Conservation (phyloP, 768 basidiomycete species). For the Tulasnella sp. region DNA sequence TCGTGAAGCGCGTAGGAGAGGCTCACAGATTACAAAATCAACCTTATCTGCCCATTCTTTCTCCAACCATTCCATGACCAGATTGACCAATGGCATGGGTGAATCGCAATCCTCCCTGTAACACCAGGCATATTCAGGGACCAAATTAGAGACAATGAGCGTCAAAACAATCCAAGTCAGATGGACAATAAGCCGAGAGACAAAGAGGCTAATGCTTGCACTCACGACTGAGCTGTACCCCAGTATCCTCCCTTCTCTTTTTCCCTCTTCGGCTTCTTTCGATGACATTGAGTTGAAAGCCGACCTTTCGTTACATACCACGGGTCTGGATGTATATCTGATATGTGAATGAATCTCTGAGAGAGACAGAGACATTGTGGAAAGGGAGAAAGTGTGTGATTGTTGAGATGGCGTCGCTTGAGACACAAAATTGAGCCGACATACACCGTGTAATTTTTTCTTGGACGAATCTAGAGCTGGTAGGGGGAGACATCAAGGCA, state of each 20-base stretch:
- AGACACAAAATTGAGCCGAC: no score
- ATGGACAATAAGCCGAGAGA: not conserved
- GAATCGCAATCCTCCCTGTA: slow-evolving; percentile 60
- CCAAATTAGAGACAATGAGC: not conserved
- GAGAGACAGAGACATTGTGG: no score
- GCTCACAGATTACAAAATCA: slow-evolving; percentile 81
- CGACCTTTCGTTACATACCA: slow-evolving; percentile 43
- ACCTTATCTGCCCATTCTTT: slow-evolving; percentile 70
- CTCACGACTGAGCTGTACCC: slow-evolving; percentile 57
- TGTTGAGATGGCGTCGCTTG: no score
- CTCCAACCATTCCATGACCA: slow-evolving; percentile 67
- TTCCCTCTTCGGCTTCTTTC: slow-evolving; percentile 41
- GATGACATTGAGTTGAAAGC: slow-evolving; percentile 53
- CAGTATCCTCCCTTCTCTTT: slow-evolving; percentile 41
- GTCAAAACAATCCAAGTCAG: not conserved
- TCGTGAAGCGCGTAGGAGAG: not conserved
- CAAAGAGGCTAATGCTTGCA: slow-evolving; percentile 13
- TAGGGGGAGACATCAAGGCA: no score
- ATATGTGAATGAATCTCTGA: slow-evolving; percentile 66
- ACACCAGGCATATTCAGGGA: not conserved
- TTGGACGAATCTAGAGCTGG: no score
- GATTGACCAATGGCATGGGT: slow-evolving; percentile 63
- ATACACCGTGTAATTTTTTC: no score
- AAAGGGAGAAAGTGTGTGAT: no score
- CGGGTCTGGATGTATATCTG: slow-evolving; percentile 74